A percentile compares a stretch with the other conserved stretches of the same genome.
Evolutionary conservation across 2,329 filamentous ascomycete species (phyloP).

Genomic region (Davidsoniella eucalypti): DNA sequence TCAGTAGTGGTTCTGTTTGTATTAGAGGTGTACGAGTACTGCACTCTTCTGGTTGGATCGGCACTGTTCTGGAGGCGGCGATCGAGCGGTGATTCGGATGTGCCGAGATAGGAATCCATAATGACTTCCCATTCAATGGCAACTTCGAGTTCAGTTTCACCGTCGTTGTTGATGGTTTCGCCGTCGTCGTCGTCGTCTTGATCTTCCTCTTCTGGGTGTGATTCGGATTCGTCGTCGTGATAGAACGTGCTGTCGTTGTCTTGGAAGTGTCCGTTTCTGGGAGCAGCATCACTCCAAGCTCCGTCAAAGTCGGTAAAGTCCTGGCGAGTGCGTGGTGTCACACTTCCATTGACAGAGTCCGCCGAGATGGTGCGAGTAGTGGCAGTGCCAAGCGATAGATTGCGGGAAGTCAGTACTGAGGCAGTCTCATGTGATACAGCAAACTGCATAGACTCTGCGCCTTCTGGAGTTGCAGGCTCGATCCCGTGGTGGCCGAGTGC

Average conservation of each 20-base stretch:
- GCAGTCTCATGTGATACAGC: neutral
- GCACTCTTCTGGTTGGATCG: neutral
- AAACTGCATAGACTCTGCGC: constrained; percentile 6
- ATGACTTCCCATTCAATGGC: constrained; percentile 8
- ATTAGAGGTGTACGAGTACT: neutral
- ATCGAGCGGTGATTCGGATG: neutral
- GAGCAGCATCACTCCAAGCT: constrained; percentile 1
- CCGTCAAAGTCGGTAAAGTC: constrained; percentile 8
- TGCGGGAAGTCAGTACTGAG: constrained; percentile 4
- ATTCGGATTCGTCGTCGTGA: too few species aligned
- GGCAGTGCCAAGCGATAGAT: neutral
- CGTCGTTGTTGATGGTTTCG: constrained; percentile 1
- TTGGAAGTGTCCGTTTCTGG: neutral
- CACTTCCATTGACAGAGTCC: constrained; percentile 2
- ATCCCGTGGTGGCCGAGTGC: neutral
- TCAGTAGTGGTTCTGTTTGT: constrained; percentile 2
- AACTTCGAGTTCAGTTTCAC: constrained; percentile 2
- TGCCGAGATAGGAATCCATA: neutral
- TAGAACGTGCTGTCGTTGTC: neutral
- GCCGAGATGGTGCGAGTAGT: neutral
- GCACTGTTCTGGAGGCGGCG: neutral
- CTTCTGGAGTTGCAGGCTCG: constrained; percentile 3
- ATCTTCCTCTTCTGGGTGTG: neutral
- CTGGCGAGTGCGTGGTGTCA: constrained; percentile 8
- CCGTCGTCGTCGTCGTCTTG: constrained; percentile 2